Evolutionary conservation across 192 early-diverging fungal genomes (phyloP), one percentile per base, ranked within the genome.

Genomic region (Podochytrium sp.): DNA sequence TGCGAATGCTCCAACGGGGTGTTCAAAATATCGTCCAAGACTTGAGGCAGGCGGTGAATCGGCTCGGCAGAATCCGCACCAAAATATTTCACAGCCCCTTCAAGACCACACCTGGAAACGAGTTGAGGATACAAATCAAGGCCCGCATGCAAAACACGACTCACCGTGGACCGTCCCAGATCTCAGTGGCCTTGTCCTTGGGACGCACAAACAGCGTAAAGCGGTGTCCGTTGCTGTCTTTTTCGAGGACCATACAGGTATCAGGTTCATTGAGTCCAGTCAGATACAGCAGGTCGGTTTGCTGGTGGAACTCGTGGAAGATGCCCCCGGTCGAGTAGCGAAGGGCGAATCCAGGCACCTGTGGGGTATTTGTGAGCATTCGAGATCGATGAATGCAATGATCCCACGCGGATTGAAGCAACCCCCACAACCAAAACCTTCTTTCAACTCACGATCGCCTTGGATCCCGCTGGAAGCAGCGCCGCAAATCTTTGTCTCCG

Each of bases 181-280:
- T 80, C 77, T 97, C 94, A 38, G 86, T 84, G 18, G 89, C 76
- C 29, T 81, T 84, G 41, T 91, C 92, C 72, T 89, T 89, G 3
- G 93, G 90, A n/a, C 85, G 84, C 1, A 94, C 92, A 87, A 94
- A 98, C 87, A 98, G 86, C 34, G 87, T 93, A 84, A 91, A 90
- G 73, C 90, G 92, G 83, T 92, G 91, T 12, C 91, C 64, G 16
- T 50, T 50, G 25, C 18, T 23, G 30, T 14, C 27, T 35, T 4
- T 69, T 65, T 75, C 78, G 16, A 83, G 33, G 10, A 79, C 42
- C 47, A 79, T 41, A 4, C 73, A 91, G 7, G 91, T 86, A 72
- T 97, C 93, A 0, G 95, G 95, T 74, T 99, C 95, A 78, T 97
- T 93, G 74, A 96, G 93, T 39, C 97, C 95, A 57, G 86, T 84